Evolutionary conservation across 176 grass and related monocot genomes (phyloP).

Genomic region (Ampelocalamus luodianensis): DNA sequence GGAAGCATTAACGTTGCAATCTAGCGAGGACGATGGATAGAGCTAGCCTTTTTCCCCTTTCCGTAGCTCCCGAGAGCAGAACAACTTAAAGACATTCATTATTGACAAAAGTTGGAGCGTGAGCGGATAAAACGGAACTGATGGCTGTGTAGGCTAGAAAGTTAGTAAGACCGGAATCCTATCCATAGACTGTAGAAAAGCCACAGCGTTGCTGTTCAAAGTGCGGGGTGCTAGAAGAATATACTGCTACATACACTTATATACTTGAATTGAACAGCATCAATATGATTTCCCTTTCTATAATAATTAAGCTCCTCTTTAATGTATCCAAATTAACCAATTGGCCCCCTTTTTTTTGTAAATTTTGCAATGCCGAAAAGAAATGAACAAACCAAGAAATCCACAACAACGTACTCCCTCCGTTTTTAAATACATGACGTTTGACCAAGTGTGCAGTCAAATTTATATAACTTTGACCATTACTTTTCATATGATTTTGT

Average conservation of each 20-base stretch:
- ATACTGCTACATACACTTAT: not conserved
- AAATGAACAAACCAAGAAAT: not conserved
- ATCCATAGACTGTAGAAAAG: not conserved
- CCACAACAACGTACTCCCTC: not conserved
- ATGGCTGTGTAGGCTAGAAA: not conserved
- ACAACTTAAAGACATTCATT: not conserved
- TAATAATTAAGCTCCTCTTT: not conserved
- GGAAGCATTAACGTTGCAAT: not conserved
- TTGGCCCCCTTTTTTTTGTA: too few relatives aligned
- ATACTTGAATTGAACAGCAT: not conserved
- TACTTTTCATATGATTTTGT: too few relatives aligned
- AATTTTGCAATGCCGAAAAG: not conserved
- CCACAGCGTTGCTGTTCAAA: not conserved
- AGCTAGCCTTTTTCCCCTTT: not conserved
- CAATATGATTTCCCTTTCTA: not conserved
- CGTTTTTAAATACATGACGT: too few relatives aligned
- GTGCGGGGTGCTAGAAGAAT: too few relatives aligned
- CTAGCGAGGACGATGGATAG: not conserved
- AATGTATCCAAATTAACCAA: not conserved
- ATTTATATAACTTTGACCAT: too few relatives aligned
- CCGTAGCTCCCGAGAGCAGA: not conserved
- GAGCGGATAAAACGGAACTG: conserved; percentile 9
- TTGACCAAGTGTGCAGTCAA: too few relatives aligned
- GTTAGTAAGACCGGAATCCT: not conserved
- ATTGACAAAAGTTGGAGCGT: not conserved